A percentile compares a stretch with the other conserved stretches of the same genome.
Conservation (phyloP, 768 basidiomycete genomes). For the Suillus ampliporus region DNA sequence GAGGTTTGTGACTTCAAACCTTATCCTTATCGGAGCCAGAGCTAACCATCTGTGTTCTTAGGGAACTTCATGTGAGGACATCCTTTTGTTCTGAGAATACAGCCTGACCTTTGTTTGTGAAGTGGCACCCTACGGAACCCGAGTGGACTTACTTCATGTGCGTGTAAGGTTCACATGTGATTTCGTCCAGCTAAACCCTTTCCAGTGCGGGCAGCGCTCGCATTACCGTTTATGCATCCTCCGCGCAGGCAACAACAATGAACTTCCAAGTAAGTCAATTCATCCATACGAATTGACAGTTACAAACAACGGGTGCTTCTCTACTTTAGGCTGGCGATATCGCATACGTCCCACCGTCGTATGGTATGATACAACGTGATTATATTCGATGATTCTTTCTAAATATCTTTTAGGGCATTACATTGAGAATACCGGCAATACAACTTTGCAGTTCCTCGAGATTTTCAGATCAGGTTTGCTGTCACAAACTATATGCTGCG, state of each 20-base stretch:
- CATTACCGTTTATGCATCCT: conserved; percentile 48
- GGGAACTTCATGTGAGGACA: conserved; percentile 52
- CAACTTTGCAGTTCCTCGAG: conserved; percentile 62
- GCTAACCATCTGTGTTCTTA: conserved; percentile 15
- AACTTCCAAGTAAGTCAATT: conserved; percentile 47
- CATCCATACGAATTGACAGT: neutral
- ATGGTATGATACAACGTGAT: conserved; percentile 17
- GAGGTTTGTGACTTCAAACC: conserved; percentile 42
- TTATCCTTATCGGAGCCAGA: neutral
- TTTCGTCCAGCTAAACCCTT: neutral
- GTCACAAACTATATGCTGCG: conserved; percentile 7
- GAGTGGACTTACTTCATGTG: conserved; percentile 53
- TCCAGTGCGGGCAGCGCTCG: conserved; percentile 46
- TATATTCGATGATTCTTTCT: neutral
- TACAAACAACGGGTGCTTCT: conserved; percentile 1
- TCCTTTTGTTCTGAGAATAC: neutral
- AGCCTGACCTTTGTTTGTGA: neutral
- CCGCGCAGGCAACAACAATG: conserved; percentile 46
- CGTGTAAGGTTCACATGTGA: conserved; percentile 9
- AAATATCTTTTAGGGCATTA: conserved; percentile 55
- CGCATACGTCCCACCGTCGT: conserved; percentile 32
- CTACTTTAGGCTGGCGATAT: conserved; percentile 37
- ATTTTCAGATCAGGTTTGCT: conserved; percentile 59
- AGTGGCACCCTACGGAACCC: conserved; percentile 60
- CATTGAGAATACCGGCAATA: conserved; percentile 68